These are phyloP conservation scores for Syncephalastrum sp. DNA, from an alignment of 371 early-diverging fungal species.

Conservation along the genomic window DNA sequence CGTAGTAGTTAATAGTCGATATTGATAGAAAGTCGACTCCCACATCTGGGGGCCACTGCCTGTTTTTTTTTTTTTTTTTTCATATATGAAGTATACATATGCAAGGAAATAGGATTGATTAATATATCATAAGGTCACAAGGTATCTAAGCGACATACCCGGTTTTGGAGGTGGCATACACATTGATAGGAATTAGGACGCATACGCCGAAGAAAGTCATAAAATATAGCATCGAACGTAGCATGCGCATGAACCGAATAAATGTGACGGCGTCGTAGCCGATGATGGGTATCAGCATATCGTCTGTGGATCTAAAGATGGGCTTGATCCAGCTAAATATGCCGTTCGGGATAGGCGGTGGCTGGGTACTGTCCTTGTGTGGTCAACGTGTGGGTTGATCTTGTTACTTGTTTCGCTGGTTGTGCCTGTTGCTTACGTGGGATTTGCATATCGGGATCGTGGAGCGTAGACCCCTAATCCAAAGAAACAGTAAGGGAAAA, in stretches of 20 bases:
- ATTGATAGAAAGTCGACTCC: conserved; percentile 41
- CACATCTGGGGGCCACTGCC: conserved; percentile 38
- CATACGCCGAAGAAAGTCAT: conserved; percentile 61
- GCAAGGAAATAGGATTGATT: not conserved
- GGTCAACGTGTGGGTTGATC: not conserved
- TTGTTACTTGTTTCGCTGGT: not conserved
- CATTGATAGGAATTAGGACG: conserved; percentile 64
- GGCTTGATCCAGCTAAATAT: conserved; percentile 69
- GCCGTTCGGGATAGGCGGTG: conserved; percentile 57
- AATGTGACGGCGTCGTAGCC: conserved; percentile 81
- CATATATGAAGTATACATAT: not conserved
- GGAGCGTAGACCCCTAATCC: conserved; percentile 50
- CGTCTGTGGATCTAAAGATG: conserved; percentile 59
- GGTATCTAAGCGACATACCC: conserved; percentile 37
- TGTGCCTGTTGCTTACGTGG: conserved; percentile 32
- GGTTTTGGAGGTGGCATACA: conserved; percentile 53
- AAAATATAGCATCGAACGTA: conserved; percentile 54
- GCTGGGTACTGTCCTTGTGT: conserved; percentile 27
- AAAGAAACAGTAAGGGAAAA: not conserved
- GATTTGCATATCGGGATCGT: conserved; percentile 43
- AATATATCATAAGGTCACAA: not conserved
- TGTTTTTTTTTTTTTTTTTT: conserved; percentile 10
- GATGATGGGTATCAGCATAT: conserved; percentile 61
- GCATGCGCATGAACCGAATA: conserved; percentile 70
- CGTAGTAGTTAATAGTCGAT: conserved; percentile 35